phyloP scores from a whole-genome alignment of 768 basidiomycete species.

The Hydnomerulius pinastri region DNA sequence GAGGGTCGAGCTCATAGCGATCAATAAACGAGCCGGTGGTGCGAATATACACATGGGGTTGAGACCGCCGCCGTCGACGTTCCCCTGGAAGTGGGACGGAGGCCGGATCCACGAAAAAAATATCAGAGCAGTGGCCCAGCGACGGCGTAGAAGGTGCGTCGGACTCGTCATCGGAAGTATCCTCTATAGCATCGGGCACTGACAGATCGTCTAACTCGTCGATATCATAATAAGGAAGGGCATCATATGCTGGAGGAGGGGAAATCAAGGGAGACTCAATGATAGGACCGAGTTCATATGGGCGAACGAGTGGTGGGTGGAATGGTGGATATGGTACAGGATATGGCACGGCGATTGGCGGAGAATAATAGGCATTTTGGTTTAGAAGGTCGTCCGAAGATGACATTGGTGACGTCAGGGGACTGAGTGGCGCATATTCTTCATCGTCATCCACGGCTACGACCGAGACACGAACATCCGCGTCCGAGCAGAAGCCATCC shows the following conservation, averaged over 20 bases:
- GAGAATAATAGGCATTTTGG: conserved; percentile 50
- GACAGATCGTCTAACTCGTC: conserved; percentile 70
- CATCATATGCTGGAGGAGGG: conserved; percentile 41
- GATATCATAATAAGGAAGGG: conserved; percentile 62
- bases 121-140: conserved; percentile 56
- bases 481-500: conserved; percentile 52
- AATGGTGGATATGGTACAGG: conserved; percentile 69
- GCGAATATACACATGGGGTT: conserved; percentile 63
- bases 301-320: conserved; percentile 56
- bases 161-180: conserved; percentile 84
- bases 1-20: conserved; percentile 68
- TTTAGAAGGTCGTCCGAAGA: conserved; percentile 74
- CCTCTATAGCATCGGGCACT: conserved; percentile 81
- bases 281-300: conserved; percentile 50
- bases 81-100: conserved; percentile 52
- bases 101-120: conserved; percentile 52
- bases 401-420: conserved; percentile 67
- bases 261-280: conserved; percentile 46
- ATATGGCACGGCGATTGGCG: conserved; percentile 53
- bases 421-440: conserved; percentile 52
- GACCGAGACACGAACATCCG: conserved; percentile 48
- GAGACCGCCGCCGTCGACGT: conserved; percentile 49
- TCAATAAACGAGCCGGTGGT: conserved; percentile 60
- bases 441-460: conserved; percentile 64
- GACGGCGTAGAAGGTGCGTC: conserved; percentile 68